phyloP scores from a whole-genome alignment of 495 filamentous ascomycete genomes.

The Tuber borchii region DNA sequence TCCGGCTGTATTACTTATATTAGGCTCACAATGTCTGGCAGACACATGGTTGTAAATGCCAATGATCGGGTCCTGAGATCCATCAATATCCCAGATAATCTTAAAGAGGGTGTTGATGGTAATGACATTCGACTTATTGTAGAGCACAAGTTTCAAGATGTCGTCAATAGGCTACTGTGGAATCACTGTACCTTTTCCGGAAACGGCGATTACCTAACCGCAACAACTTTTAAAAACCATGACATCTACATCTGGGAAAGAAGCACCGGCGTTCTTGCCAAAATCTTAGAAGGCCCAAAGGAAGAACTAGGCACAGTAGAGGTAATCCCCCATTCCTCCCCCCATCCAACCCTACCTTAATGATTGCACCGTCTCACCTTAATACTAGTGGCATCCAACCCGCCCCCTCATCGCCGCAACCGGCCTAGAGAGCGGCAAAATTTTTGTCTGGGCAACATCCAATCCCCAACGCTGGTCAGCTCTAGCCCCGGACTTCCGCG shows the following conservation, averaged over 20 bases:
- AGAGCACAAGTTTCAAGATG: conserved; percentile 97
- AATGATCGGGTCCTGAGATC: conserved; percentile 90
- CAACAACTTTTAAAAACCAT: conserved; percentile 92
- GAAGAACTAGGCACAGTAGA: conserved; percentile 93
- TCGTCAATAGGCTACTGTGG: conserved; percentile 89
- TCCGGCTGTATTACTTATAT: conserved; percentile 82
- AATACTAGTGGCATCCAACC: conserved; percentile 70
- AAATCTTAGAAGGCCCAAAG: conserved; percentile 90
- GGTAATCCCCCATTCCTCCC: conserved; percentile 12
- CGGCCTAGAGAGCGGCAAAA: conserved; percentile 77
- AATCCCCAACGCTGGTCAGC: conserved; percentile 94
- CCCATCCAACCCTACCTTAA: background rate
- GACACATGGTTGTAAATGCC: conserved; percentile 79
- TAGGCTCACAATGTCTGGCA: conserved; percentile 72
- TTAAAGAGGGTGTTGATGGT: conserved; percentile 52
- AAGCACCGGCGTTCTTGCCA: conserved; percentile 82
- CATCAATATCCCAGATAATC: conserved; percentile 62
- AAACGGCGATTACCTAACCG: conserved; percentile 85
- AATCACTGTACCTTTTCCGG: conserved; percentile 92
- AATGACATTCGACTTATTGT: conserved; percentile 77
- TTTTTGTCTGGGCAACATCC: conserved; percentile 89
- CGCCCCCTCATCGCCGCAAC: conserved; percentile 83
- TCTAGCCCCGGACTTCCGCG: conserved; percentile 89
- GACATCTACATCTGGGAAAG: conserved; percentile 99
- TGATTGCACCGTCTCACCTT: conserved; percentile 10